Percentiles rank a stretch among this genome's conserved stretches.
Conservation (phyloP, 1,139 yeast genomes). For the Lodderomyces oxycetoniae region DNA sequence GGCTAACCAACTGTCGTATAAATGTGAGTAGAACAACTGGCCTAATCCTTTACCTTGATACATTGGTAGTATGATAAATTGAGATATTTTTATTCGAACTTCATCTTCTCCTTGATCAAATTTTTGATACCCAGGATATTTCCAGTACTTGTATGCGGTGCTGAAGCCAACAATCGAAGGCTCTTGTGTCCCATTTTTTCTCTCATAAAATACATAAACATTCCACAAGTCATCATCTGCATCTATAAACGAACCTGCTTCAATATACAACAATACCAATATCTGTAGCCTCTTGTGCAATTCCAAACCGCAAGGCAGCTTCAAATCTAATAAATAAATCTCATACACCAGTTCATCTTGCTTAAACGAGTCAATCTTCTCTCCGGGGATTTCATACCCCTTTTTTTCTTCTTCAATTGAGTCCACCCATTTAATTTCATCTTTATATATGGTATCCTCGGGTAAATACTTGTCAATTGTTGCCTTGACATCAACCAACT, state of each 20-base stretch:
- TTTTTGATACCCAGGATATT: conserved; percentile 51
- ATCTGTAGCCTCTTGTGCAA: conserved; percentile 72
- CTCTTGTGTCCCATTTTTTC: conserved; percentile 21
- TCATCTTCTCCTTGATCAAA: conserved; percentile 50
- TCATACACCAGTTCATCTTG: conserved; percentile 28
- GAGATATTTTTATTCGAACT: conserved; percentile 76
- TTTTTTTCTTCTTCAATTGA: conserved; percentile 43
- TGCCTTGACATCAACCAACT: conserved; percentile 49
- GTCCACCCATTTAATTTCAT: conserved; percentile 65
- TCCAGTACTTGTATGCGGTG: conserved; percentile 83
- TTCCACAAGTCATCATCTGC: conserved; percentile 72
- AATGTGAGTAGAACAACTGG: conserved; percentile 51
- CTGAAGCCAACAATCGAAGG: conserved; percentile 67
- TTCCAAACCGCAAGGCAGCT: conserved; percentile 39
- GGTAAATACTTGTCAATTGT: conserved; percentile 59
- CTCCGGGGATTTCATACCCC: conserved; percentile 46
- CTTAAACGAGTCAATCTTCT: conserved; percentile 32
- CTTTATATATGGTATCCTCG: conserved; percentile 51
- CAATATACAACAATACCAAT: conserved; percentile 78
- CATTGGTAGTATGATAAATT: conserved; percentile 79
- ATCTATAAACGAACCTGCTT: conserved; percentile 90
- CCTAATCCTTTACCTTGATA: conserved; percentile 74
- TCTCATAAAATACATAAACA: conserved; percentile 45
- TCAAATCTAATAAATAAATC: conserved; percentile 38
- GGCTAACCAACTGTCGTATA: conserved; percentile 51